Base-by-base conservation (phyloP, 2,329 filamentous ascomycete species). In the Aspergillus sp. region DNA sequence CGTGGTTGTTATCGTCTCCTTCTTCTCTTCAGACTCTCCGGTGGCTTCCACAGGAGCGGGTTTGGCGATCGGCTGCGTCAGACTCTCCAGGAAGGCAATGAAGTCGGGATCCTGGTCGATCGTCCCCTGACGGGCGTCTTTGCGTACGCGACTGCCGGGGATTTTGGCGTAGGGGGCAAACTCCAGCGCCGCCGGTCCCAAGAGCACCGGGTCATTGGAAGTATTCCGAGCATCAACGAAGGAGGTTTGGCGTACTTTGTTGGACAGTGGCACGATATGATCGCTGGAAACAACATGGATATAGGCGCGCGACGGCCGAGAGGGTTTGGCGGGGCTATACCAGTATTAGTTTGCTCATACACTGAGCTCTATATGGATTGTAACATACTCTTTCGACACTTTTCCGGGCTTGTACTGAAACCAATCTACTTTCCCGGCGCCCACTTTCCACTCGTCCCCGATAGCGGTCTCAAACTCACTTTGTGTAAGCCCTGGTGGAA, bases 31-130 rank as follows among this genome's bases (percentile, higher is more conserved):
- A 4, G 67, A 81, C 3, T 79, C 71, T 38, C 80, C 81, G 11
- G 66, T 59, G 4, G 73, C 56, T 30, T 83, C 79, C 20, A 79
- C 80, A 1, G 76, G 71, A 9, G 75, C 64, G 11, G 82, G 71
- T 64, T 82, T 86, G n/a, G 74, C 72, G 54, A 84, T 78, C 2
- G 82, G 83, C 60, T 95, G 90, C 1, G 92, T 95, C 44, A 97
- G 80, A 49, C 83, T 88, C 69, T 95, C 89, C 7, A 99, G 80
- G 68, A 97, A 99, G 22, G 86, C 85, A 77, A 96, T 95, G 63
- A 96, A 99, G 62, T 97, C 94, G 0, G 90, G 85, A 65, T 99
- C 94, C 68, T 96, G 91, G 64, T 99, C 94, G 60, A 99, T 97
- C 3, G 91, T 96, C 49, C 93, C 94, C 69, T 96, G 90, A 13